phyloP scores from a whole-genome alignment of 352 stramenopile species.

The Phytopythium mirpurense region DNA sequence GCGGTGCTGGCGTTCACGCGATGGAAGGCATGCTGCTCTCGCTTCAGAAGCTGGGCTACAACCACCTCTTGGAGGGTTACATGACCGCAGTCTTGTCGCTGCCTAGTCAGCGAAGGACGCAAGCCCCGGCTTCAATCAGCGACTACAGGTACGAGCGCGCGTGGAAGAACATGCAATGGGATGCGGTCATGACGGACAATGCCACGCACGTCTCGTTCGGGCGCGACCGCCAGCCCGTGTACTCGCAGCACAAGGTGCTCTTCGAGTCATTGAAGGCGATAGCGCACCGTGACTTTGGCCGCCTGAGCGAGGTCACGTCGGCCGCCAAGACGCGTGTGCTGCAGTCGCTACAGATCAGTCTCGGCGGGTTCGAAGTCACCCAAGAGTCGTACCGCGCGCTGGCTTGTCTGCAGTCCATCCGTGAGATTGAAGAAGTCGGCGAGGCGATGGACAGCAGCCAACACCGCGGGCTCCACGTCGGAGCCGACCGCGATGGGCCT shows the following conservation, averaged over 20 bases:
- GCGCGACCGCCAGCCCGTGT: conserved; percentile 7
- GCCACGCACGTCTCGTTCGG: neutral
- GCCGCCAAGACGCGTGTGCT: conserved; percentile 49
- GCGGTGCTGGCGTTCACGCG: conserved; percentile 1
- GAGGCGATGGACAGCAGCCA: conserved; percentile 6
- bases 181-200: conserved; percentile 24
- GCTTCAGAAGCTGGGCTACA: conserved; percentile 63
- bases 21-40: conserved; percentile 54
- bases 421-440: conserved; percentile 52
- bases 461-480: neutral
- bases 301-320: conserved; percentile 28
- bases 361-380: conserved; percentile 64
- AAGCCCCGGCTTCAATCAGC: conserved; percentile 7
- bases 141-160: conserved; percentile 74
- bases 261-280: conserved; percentile 56
- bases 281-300: conserved; percentile 38
- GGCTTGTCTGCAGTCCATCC: conserved; percentile 49
- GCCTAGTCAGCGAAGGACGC: conserved; percentile 1
- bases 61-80: conserved; percentile 63
- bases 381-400: conserved; percentile 55
- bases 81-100: conserved; percentile 20
- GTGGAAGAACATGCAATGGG: conserved; percentile 81
- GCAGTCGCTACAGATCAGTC: conserved; percentile 43
- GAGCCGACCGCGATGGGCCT: neutral
- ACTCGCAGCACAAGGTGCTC: conserved; percentile 50